A percentile compares a stretch with the other conserved stretches of the same genome.
Conservation (phyloP, 2,329 filamentous ascomycete species). For the Furcasterigmium furcatum region DNA sequence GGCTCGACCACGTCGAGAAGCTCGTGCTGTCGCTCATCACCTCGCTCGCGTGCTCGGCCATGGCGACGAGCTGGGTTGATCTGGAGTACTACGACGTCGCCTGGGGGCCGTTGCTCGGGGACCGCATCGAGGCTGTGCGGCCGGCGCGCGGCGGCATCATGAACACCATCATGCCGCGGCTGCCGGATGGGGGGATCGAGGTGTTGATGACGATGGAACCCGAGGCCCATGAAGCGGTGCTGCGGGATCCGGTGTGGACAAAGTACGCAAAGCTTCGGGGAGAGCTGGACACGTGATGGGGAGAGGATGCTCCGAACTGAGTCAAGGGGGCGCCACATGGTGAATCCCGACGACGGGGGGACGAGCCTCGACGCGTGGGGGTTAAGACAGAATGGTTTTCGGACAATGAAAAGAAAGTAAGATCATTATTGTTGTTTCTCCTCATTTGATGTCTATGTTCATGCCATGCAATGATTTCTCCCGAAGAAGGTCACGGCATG, state of each 20-base stretch:
- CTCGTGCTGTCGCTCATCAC: not conserved
- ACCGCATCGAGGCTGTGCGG: constrained; percentile 1
- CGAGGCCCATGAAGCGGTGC: constrained; percentile 2
- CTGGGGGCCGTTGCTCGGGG: constrained; percentile 4
- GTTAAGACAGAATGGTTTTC: no score
- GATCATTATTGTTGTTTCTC: no score
- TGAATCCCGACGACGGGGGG: no score
- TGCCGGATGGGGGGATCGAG: constrained; percentile 7
- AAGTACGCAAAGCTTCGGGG: constrained; percentile 4
- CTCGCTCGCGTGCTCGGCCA: constrained; percentile 3
- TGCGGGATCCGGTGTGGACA: constrained; percentile 6
- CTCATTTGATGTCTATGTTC: no score
- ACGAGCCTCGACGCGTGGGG: no score
- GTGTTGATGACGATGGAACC: constrained; percentile 4
- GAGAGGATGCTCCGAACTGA: not conserved
- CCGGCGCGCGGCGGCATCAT: constrained; percentile 3
- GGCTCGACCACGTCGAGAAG: constrained; percentile 4
- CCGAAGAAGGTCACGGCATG: no score
- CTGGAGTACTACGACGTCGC: constrained; percentile 3
- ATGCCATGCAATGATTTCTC: no score
- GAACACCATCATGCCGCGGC: constrained; percentile 3
- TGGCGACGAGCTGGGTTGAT: constrained; percentile 4
- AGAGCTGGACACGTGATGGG: not conserved
- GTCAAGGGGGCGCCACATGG: no score
- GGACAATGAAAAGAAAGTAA: no score